Evolutionary conservation across 768 basidiomycete species (phyloP), one percentile per base, ranked within the genome.

Genomic region (Dentipellis sp.): DNA sequence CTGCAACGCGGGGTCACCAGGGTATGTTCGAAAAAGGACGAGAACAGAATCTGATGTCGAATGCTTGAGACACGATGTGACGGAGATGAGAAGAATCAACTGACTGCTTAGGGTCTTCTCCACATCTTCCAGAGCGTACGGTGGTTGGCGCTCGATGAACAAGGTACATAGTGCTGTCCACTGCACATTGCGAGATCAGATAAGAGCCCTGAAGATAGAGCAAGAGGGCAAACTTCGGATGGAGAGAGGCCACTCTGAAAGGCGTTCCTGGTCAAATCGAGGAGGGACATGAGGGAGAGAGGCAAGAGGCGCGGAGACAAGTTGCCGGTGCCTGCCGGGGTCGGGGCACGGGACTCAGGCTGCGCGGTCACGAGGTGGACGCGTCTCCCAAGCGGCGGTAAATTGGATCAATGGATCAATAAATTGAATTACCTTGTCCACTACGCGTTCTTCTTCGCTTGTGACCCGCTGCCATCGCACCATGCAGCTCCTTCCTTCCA

Each of bases 181-280:
- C 88, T 89, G 58, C 17, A 47, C 36, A 11, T n/a, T 36, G 58
- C 50, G 36, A 38, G 48, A 47, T 54, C 62, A 50, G 47, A 52
- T 54, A 34, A 16, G 14, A 22, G 7, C 16, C 29, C n/a, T 7
- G 2, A 50, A 7, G 48, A 10, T 19, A 34, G 48, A 50, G 16
- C 3, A 22, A n/a, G 50, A 35, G 5, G 47, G 66, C 76, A 64
- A 62, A 86, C 88, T 74, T 87, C 87, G 14, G 67, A 58, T 19
- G 87, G 72, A 50, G 83, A 74, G 17, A 88, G 68, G 7, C 88
- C 87, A 64, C 77, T 80, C 62, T 88, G 83, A 58, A 87, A 89
- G 39, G 83, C 79, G 66, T 88, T 88, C 56, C 84, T 75, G 14
- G 88, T 86, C 47, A 91, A 69, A 56, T 80, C 86, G 38, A 76